Evolutionary conservation across 2,329 filamentous ascomycete genomes (phyloP), one percentile per base, ranked within the genome.

Genomic region (Dothidotthia symphoricarpi): DNA sequence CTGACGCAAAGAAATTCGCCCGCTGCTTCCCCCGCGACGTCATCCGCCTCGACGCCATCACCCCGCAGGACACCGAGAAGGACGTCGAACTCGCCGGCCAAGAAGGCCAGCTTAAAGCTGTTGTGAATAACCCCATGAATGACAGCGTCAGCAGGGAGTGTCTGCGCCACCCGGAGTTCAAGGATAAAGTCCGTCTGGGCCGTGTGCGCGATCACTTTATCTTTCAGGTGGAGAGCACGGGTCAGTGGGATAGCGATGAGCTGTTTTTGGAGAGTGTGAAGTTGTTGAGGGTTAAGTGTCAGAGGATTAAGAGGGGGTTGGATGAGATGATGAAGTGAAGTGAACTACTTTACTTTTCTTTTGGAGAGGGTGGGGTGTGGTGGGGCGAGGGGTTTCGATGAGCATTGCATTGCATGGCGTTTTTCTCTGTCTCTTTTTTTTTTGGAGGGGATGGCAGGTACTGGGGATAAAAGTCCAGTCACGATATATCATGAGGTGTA

Each of bases 101-200:
- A 54, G 81, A 82, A 40, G 89, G 90, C 35, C 83, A 95, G 71
- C 70, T 79, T 57, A 94, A 94, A 72, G 93, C 91, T 0, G 88
- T 95, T 0, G 91, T 98, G 1, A 72, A 74, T 47, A 83, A 97
- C 66, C 74, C 91, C 1, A 94, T 96, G 82, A 87, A 86, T 60
- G 94, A 98, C 66, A 97, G 91, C 0, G 91, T 98, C 45, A 94
- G 86, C 69, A 81, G 93, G 52, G 94, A 98, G 71, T 93, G 86
- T 60, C 70, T 98, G 61, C 82, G 93, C 33, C 91, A 98, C 64
- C 77, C 83, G 16, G 93, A 97, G 70, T 97, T 98, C 71, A 81
- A 93, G 69, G 87, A 83, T 63, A 98, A 96, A 75, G 93, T 98
- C 49, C 90, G 89, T 75, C 80, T 98, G 22, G 93, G 93, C 28